Conservation (phyloP, 768 basidiomycete genomes). For the Panaeolus papilionaceus region DNA sequence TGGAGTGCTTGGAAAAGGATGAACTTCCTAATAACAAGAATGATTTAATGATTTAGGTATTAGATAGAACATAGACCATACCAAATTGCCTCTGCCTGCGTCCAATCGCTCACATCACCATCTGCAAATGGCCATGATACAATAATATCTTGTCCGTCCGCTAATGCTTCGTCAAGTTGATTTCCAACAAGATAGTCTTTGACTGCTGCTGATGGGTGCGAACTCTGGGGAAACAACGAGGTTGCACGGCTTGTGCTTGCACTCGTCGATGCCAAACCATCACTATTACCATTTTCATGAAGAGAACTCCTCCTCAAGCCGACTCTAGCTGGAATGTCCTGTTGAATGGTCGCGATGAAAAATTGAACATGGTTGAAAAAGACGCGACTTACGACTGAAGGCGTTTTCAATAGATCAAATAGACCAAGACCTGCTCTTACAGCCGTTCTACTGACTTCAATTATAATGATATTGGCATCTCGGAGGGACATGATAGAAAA, state of each 20-base stretch:
- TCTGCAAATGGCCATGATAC: slow-evolving; percentile 86
- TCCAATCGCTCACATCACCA: slow-evolving; percentile 77
- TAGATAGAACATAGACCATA: slow-evolving; percentile 40
- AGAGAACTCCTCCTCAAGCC: slow-evolving; percentile 64
- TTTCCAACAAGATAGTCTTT: slow-evolving; percentile 85
- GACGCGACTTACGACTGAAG: slow-evolving; percentile 69
- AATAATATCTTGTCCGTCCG: slow-evolving; percentile 72
- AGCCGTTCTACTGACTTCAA: slow-evolving; percentile 76
- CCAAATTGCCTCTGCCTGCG: slow-evolving; percentile 91
- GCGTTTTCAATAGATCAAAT: slow-evolving; percentile 77
- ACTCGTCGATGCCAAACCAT: slow-evolving; percentile 41
- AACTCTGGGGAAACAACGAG: slow-evolving; percentile 52
- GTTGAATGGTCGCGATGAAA: slow-evolving; percentile 20
- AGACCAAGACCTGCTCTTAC: slow-evolving; percentile 83
- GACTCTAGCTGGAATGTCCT: slow-evolving; percentile 86
- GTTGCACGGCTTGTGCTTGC: slow-evolving; percentile 45
- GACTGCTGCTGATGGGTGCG: slow-evolving; percentile 54
- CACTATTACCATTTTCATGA: slow-evolving; percentile 27
- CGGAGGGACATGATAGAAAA: slow-evolving; percentile 64
- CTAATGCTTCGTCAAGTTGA: slow-evolving; percentile 81
- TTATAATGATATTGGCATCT: slow-evolving; percentile 80
- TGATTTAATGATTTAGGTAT: slow-evolving; percentile 11
- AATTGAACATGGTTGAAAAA: slow-evolving; percentile 12
- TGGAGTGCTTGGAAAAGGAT: slow-evolving; percentile 77
- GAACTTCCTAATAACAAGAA: slow-evolving; percentile 69